Evolutionary conservation across 2,329 filamentous ascomycete genomes (phyloP).

Genomic region (Dactylellina haptotyla): DNA sequence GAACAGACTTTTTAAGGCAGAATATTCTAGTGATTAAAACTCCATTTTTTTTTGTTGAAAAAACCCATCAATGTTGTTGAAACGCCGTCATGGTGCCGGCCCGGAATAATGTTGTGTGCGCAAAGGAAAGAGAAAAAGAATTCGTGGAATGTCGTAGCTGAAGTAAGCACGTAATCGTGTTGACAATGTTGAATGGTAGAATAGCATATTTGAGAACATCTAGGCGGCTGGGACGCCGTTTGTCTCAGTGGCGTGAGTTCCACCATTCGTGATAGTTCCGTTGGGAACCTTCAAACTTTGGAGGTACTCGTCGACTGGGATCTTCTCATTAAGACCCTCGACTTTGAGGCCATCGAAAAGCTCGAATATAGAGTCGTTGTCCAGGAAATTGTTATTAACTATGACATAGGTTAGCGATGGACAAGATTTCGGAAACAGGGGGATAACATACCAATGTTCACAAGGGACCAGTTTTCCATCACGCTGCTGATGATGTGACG

Average conservation of each 20-base stretch:
- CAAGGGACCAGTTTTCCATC: slow-evolving; percentile 89
- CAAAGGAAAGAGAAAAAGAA: slow-evolving; percentile 25
- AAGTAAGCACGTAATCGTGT: slow-evolving; percentile 3
- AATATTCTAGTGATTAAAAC: not conserved
- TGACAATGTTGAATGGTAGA: slow-evolving; percentile 40
- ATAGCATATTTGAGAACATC: not conserved
- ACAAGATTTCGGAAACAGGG: not conserved
- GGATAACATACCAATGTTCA: slow-evolving; percentile 83
- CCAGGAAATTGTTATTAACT: slow-evolving; percentile 99
- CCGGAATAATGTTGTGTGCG: slow-evolving; percentile 3
- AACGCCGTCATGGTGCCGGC: slow-evolving; percentile 40
- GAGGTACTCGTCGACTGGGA: slow-evolving; percentile 56
- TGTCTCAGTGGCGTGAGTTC: not conserved
- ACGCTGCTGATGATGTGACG: slow-evolving; percentile 81
- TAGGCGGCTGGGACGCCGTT: slow-evolving; percentile 23
- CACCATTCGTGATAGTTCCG: slow-evolving; percentile 19
- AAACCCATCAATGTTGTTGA: slow-evolving; percentile 45
- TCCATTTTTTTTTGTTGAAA: slow-evolving; percentile 46
- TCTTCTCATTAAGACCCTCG: slow-evolving; percentile 69
- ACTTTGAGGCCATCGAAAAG: slow-evolving; percentile 82
- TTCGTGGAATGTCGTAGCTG: slow-evolving; percentile 32
- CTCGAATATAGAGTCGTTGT: slow-evolving; percentile 81
- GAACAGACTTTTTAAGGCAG: not conserved
- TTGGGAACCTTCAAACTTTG: slow-evolving; percentile 45
- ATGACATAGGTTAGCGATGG: slow-evolving; percentile 56